Conservation (phyloP, 2,329 filamentous ascomycete genomes). For the Alternaria longipes region DNA sequence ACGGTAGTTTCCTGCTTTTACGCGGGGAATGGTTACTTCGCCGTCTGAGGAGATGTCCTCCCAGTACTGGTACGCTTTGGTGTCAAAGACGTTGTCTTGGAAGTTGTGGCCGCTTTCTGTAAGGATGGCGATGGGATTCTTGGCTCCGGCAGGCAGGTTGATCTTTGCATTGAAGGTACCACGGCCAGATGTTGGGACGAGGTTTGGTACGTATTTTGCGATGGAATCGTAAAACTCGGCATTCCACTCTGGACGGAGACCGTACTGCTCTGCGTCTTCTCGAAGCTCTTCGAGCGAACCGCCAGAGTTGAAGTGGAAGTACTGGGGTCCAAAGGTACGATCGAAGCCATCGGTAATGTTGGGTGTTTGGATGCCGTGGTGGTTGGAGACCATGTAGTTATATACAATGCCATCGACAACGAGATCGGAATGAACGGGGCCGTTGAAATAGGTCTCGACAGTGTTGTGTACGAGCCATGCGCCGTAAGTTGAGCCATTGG, state of each 20-base stretch:
- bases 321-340: conserved; percentile 71
- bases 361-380: conserved; percentile 69
- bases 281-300: conserved; percentile 56
- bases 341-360: conserved; percentile 73
- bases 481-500: conserved; percentile 64
- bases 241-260: conserved; percentile 64
- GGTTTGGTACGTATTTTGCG: conserved; percentile 66
- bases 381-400: conserved; percentile 66
- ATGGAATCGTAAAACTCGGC: conserved; percentile 71
- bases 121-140: conserved; percentile 64
- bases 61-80: conserved; percentile 71
- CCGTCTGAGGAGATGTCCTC: conserved; percentile 57
- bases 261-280: conserved; percentile 60
- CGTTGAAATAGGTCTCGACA: conserved; percentile 69
- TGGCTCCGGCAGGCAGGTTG: conserved; percentile 62
- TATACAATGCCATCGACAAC: conserved; percentile 72
- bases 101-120: conserved; percentile 62
- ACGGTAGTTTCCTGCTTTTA: conserved; percentile 68
- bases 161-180: conserved; percentile 62
- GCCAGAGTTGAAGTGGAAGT: conserved; percentile 70
- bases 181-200: conserved; percentile 63
- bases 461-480: conserved; percentile 73
- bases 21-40: conserved; percentile 61
- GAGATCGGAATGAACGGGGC: conserved; percentile 69
- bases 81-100: conserved; percentile 67